phyloP scores from a whole-genome alignment of 495 filamentous ascomycete species.

The Achaetomiella virescens region DNA sequence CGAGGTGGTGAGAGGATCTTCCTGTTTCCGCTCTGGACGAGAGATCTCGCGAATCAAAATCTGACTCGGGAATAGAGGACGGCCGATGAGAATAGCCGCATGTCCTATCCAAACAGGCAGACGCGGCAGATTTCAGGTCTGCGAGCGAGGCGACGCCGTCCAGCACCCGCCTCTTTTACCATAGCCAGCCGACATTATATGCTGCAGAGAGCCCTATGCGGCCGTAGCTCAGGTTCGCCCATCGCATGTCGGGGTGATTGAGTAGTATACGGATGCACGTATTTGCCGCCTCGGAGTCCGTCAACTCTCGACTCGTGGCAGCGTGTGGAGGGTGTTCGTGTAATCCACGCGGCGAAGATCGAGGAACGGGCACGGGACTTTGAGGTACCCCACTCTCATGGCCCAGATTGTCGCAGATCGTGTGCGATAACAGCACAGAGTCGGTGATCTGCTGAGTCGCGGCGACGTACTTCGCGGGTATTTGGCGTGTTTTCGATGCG shows the following conservation, averaged over 20 bases:
- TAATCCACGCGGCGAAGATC: background rate
- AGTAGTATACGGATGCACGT: too few relatives aligned
- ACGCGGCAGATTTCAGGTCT: too few relatives aligned
- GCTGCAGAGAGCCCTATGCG: too few relatives aligned
- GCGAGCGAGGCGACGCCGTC: too few relatives aligned
- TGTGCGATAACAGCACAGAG: background rate
- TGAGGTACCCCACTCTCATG: background rate
- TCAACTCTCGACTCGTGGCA: background rate
- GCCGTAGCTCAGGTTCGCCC: too few relatives aligned
- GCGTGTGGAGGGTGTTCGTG: background rate
- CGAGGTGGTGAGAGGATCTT: background rate
- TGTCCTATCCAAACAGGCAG: too few relatives aligned
- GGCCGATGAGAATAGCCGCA: too few relatives aligned
- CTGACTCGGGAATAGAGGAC: background rate
- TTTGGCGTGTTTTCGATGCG: background rate
- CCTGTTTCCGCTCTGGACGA: background rate
- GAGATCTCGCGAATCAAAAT: background rate
- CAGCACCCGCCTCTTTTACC: too few relatives aligned
- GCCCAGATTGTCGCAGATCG: background rate
- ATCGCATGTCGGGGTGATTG: too few relatives aligned
- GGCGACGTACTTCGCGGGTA: constrained; percentile 18
- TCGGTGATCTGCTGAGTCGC: constrained; percentile 12
- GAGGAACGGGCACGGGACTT: constrained; percentile 10
- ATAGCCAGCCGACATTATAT: too few relatives aligned
- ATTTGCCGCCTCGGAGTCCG: constrained; percentile 12